phyloP scores from a whole-genome alignment of 2,329 filamentous ascomycete genomes.

The Hypoxylon sp. region DNA sequence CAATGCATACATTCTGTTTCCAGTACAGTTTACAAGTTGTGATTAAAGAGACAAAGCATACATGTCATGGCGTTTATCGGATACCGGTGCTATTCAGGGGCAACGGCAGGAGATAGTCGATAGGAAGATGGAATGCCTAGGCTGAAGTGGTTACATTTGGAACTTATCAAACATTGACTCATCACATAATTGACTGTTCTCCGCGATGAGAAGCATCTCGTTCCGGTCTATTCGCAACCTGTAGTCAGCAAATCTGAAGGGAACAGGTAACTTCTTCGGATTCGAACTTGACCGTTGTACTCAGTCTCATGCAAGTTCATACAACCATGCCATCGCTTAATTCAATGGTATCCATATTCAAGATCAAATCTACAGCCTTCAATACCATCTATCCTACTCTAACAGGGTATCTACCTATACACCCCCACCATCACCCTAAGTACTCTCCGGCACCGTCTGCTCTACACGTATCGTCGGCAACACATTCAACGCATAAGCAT shows the following conservation, averaged over 20 bases:
- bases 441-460: constrained; percentile 36
- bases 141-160: constrained; percentile 25
- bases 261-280: neutral
- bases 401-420: neutral
- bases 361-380: neutral
- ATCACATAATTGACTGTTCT: constrained; percentile 26
- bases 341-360: too few species aligned
- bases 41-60: constrained; percentile 28
- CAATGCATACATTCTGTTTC: constrained; percentile 20
- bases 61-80: constrained; percentile 42
- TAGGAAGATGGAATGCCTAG: constrained; percentile 21
- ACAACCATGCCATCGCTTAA: neutral
- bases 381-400: neutral
- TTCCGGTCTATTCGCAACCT: neutral
- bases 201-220: neutral
- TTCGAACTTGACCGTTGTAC: neutral
- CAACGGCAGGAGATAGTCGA: constrained; percentile 27
- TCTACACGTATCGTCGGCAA: constrained; percentile 56
- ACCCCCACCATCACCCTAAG: constrained; percentile 23
- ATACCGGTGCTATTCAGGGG: constrained; percentile 20
- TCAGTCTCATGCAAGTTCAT: neutral
- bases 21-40: constrained; percentile 23
- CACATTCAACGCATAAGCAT: constrained; percentile 67
- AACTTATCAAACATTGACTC: constrained; percentile 7
- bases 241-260: neutral